phyloP scores from a whole-genome alignment of 1,139 yeast species.

The Hyphopichia pseudoburtonii region DNA sequence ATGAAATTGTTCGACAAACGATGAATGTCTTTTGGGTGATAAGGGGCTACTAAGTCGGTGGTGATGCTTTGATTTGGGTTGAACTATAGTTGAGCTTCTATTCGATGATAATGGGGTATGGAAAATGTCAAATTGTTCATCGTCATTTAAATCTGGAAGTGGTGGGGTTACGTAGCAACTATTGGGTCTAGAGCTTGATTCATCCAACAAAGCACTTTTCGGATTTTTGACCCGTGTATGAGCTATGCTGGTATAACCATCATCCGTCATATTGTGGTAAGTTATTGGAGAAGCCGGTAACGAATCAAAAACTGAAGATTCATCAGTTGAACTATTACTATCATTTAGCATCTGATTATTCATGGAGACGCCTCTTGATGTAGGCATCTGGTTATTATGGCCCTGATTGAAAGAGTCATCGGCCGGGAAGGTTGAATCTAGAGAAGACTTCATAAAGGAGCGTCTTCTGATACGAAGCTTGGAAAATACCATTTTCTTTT shows the following conservation, averaged over 20 bases:
- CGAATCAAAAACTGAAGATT: slow-evolving; percentile 11
- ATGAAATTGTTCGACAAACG: neutral
- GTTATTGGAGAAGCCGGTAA: slow-evolving; percentile 4
- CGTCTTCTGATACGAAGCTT: too few species aligned
- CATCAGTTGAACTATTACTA: slow-evolving; percentile 7
- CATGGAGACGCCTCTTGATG: neutral
- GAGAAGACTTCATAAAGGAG: too few species aligned
- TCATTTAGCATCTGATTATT: neutral
- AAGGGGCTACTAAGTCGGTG: too few species aligned
- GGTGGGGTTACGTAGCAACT: slow-evolving; percentile 23
- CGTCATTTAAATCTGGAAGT: slow-evolving; percentile 4
- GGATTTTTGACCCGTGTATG: neutral
- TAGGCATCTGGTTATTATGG: neutral
- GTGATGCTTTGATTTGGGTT: neutral
- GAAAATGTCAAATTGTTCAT: neutral
- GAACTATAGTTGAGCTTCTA: neutral
- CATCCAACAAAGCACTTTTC: neutral
- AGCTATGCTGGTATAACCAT: neutral
- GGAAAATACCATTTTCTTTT: too few species aligned
- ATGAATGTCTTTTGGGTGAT: neutral
- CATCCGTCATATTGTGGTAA: neutral
- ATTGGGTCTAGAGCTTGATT: slow-evolving; percentile 13
- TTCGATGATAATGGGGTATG: neutral
- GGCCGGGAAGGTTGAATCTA: too few species aligned
- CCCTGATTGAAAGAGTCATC: too few species aligned